These are phyloP conservation scores for Podospora pseudocomata DNA, from an alignment of 495 filamentous ascomycete species.

Conservation along the genomic window DNA sequence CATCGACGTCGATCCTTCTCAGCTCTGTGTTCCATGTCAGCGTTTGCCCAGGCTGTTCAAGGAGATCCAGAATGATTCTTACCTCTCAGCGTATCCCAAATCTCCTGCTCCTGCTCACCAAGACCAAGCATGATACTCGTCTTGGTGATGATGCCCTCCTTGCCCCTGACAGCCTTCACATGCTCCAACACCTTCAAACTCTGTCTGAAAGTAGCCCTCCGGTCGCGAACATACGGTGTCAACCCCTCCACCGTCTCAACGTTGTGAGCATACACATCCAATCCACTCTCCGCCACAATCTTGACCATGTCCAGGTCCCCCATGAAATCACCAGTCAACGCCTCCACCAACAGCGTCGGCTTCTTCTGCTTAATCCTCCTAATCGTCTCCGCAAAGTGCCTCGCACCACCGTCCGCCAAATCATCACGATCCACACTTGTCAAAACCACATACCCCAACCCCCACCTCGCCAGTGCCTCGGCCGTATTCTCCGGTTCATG, in stretches of 20 bases:
- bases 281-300: slow-evolving; percentile 75
- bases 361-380: slow-evolving; percentile 88
- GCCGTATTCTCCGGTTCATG: slow-evolving; percentile 97
- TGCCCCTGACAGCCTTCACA: slow-evolving; percentile 66
- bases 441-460: slow-evolving; percentile 90
- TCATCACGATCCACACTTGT: slow-evolving; percentile 94
- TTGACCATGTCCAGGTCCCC: slow-evolving; percentile 80
- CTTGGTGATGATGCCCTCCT: slow-evolving; percentile 81
- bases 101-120: slow-evolving; percentile 87
- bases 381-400: slow-evolving; percentile 92
- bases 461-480: slow-evolving; percentile 89
- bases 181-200: slow-evolving; percentile 74
- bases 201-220: slow-evolving; percentile 84
- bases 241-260: slow-evolving; percentile 91
- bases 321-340: slow-evolving; percentile 83
- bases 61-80: slow-evolving; percentile 14
- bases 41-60: neutral
- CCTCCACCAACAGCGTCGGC: slow-evolving; percentile 86
- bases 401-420: slow-evolving; percentile 78
- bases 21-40: slow-evolving; percentile 52
- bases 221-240: slow-evolving; percentile 85
- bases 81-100: slow-evolving; percentile 74
- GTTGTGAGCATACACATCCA: slow-evolving; percentile 97
- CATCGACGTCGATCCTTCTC: slow-evolving; percentile 75
- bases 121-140: slow-evolving; percentile 95